Evolutionary conservation across 257 asterid species (phyloP).

Genomic region (Solanum appendiculatum): DNA sequence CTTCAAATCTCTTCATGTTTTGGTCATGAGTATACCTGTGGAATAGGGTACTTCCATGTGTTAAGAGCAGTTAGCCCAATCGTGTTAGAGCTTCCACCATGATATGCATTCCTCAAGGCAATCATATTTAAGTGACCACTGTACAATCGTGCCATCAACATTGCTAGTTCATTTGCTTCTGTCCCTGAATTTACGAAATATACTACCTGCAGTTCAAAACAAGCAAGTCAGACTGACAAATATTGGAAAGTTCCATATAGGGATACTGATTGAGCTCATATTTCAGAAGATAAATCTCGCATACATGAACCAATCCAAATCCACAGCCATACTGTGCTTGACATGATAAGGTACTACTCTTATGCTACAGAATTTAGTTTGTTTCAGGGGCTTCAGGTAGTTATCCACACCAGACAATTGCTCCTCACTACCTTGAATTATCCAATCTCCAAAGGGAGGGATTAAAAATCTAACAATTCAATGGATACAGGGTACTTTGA

Average conservation of each 20-base stretch:
- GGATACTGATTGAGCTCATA: neutral
- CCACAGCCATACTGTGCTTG: neutral
- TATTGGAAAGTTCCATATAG: neutral
- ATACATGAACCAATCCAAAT: neutral
- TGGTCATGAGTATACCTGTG: conserved; percentile 50
- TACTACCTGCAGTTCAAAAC: conserved; percentile 56
- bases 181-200: conserved; percentile 95
- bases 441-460: neutral
- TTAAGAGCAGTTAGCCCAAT: conserved; percentile 83
- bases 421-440: neutral
- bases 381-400: neutral
- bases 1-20: neutral
- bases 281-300: neutral
- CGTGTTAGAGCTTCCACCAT: conserved; percentile 89
- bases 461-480: neutral
- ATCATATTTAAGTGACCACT: conserved; percentile 77
- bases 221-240: neutral
- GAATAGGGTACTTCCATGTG: conserved; percentile 92
- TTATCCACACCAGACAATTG: neutral
- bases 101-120: conserved; percentile 90
- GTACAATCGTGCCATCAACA: conserved; percentile 89
- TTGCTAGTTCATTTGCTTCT: conserved; percentile 93
- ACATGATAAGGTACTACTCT: neutral
- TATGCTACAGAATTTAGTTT: neutral
- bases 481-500: neutral